Base-by-base conservation (phyloP, 2,329 filamentous ascomycete genomes). In the Bipolaris zeicola region DNA sequence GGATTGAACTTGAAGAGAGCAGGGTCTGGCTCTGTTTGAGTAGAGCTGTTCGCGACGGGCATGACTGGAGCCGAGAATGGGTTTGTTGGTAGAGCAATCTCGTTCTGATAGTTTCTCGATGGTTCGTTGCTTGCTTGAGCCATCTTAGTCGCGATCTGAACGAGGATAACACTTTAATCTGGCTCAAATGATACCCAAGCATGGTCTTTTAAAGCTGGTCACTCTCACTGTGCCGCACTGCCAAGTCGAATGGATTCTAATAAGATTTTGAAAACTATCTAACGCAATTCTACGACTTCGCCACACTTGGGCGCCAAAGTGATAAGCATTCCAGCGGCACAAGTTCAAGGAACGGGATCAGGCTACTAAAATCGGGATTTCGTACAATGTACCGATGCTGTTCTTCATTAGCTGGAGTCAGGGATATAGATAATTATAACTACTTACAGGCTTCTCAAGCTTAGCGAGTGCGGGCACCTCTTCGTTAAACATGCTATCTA, bases 321-420 rank as follows among this genome's bases (percentile, higher is more conserved):
- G 49, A n/a, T 22, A 52, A 52, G 41, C 41, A 52, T 22, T 52
- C 33, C 14, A 52, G 33, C 22, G 41, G 41, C 41, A 50, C 48
- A 2, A 50, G 33, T 14, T 50, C 49, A n/a, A 52, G 49, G 26
- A 52, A 52, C 41, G 41, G 49, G n/a, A 52, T 44, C 5, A 52
- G 39, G n/a, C 26, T 18, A 26, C 39, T n/a, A 31, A 33, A 50
- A 16, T 13, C 18, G 18, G 8, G 38, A 11, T 50, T 24, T 18
- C 48, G 48, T 8, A 16, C 18, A 6, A 50, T 11, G 31, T 50
- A 50, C 16, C 11, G 16, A 34, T 50, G 48, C 48, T 43, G 38
- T 18, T 16, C 18, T 10, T 24, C 28, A 26, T 38, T 31, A 26
- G 13, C 14, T 10, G 3, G 11, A 16, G 11, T 14, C 16, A 11